A percentile compares a stretch with the other conserved stretches of the same genome.
phyloP scores from a whole-genome alignment of 78 protist genomes.

The Tieghemostelium lacteum region DNA sequence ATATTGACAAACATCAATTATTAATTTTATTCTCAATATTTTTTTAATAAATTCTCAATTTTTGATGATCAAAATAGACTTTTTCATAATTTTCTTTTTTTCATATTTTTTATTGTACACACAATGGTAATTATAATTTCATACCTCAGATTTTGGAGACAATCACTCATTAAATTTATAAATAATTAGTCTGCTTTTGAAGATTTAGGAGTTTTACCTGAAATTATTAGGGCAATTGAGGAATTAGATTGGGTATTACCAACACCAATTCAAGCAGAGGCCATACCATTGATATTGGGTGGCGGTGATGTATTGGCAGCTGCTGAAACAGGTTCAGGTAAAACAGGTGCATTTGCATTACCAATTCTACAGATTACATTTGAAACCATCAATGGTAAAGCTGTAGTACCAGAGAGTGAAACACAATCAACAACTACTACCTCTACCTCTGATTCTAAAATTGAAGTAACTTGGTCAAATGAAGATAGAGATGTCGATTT shows the following conservation, averaged over 20 bases:
- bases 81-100: too few relatives aligned
- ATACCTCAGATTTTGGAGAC: too few relatives aligned
- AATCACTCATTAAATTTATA: too few relatives aligned
- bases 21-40: too few relatives aligned
- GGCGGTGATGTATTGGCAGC: conserved; percentile 92
- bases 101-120: too few relatives aligned
- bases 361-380: conserved; percentile 83
- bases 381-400: conserved; percentile 70
- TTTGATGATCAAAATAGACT: too few relatives aligned
- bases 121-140: too few relatives aligned
- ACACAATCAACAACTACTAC: neutral
- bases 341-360: conserved; percentile 87
- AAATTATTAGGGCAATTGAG: conserved; percentile 83
- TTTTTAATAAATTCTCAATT: too few relatives aligned
- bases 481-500: conserved; percentile 53
- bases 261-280: conserved; percentile 83
- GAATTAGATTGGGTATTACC: conserved; percentile 90
- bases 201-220: conserved; percentile 88
- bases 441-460: neutral
- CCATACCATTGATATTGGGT: conserved; percentile 84
- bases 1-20: too few relatives aligned
- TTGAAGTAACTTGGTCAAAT: conserved; percentile 15
- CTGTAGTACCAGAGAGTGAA: conserved; percentile 3
- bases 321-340: conserved; percentile 91
- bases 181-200: conserved; percentile 89